These are phyloP conservation scores for Solanum clarkiae DNA, from an alignment of 257 asterid species.

Conservation along the genomic window DNA sequence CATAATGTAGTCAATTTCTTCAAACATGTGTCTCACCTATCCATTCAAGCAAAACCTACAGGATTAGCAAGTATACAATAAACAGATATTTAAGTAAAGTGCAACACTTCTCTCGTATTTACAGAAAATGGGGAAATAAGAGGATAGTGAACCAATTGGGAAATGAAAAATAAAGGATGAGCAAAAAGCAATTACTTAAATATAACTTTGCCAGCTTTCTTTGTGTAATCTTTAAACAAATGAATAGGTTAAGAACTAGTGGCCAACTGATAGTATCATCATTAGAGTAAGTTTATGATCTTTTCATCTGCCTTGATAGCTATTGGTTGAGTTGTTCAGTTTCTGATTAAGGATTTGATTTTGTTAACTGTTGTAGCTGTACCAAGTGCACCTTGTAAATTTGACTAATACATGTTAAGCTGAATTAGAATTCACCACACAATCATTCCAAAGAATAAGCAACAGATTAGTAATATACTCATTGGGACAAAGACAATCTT, in stretches of 20 bases:
- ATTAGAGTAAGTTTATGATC: background rate
- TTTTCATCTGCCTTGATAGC: background rate
- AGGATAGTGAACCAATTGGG: background rate
- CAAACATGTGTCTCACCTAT: slow-evolving; percentile 96
- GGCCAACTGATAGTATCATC: background rate
- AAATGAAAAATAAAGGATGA: background rate
- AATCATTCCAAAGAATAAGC: background rate
- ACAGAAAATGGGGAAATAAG: background rate
- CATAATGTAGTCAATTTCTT: slow-evolving; percentile 91
- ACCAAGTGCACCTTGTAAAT: background rate
- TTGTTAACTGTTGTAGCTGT: background rate
- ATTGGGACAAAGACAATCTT: background rate
- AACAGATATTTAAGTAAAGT: background rate
- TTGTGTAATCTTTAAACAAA: background rate
- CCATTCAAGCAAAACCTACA: slow-evolving; percentile 22
- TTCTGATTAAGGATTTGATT: background rate
- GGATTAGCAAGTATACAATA: slow-evolving; percentile 6
- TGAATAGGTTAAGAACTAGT: background rate
- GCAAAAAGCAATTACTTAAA: background rate
- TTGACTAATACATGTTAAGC: background rate
- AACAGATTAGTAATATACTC: background rate
- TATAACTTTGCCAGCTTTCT: background rate
- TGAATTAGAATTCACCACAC: background rate
- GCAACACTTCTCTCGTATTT: background rate
- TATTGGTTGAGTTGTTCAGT: background rate